phyloP scores from a whole-genome alignment of 2,329 filamentous ascomycete species.

The Tolypocladium endophyticum region DNA sequence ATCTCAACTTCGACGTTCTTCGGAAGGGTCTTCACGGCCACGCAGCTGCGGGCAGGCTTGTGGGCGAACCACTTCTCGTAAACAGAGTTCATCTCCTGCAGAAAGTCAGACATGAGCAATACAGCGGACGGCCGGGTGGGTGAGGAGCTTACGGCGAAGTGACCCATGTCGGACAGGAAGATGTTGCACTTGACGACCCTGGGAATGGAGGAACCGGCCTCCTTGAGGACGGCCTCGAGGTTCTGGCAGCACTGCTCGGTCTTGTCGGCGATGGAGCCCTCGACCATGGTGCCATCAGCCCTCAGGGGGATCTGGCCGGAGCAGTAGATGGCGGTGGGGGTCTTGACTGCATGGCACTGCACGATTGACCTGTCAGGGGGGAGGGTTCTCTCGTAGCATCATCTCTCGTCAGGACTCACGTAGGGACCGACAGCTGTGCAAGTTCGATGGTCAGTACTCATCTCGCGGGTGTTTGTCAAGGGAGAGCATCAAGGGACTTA shows the following conservation, averaged over 20 bases:
- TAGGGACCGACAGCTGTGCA: slow-evolving; percentile 50
- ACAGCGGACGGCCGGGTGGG: not conserved
- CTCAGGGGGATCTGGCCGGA: slow-evolving; percentile 64
- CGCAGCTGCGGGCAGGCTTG: slow-evolving; percentile 82
- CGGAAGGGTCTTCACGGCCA: slow-evolving; percentile 80
- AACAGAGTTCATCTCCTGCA: slow-evolving; percentile 66
- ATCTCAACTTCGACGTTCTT: slow-evolving; percentile 84
- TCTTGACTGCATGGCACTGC: slow-evolving; percentile 58
- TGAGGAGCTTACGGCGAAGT: slow-evolving; percentile 53
- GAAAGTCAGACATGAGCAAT: not conserved
- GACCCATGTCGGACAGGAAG: slow-evolving; percentile 83
- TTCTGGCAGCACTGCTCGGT: slow-evolving; percentile 60
- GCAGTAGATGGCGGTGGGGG: slow-evolving; percentile 54
- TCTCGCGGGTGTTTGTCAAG: slow-evolving; percentile 3
- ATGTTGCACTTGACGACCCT: slow-evolving; percentile 87
- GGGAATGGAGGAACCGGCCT: slow-evolving; percentile 65
- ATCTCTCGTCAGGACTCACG: slow-evolving; percentile 29
- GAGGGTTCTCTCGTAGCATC: not conserved
- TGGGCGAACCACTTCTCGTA: slow-evolving; percentile 76
- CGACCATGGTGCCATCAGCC: slow-evolving; percentile 41
- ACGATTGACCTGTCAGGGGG: slow-evolving; percentile 1
- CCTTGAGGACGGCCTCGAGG: slow-evolving; percentile 71
- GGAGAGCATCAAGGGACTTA: slow-evolving; percentile 25
- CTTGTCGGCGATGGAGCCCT: slow-evolving; percentile 53
- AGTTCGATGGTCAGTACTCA: not conserved